Evolutionary conservation across 495 filamentous ascomycete genomes (phyloP), one percentile per base, ranked within the genome.

Genomic region (Neurospora sp.): DNA sequence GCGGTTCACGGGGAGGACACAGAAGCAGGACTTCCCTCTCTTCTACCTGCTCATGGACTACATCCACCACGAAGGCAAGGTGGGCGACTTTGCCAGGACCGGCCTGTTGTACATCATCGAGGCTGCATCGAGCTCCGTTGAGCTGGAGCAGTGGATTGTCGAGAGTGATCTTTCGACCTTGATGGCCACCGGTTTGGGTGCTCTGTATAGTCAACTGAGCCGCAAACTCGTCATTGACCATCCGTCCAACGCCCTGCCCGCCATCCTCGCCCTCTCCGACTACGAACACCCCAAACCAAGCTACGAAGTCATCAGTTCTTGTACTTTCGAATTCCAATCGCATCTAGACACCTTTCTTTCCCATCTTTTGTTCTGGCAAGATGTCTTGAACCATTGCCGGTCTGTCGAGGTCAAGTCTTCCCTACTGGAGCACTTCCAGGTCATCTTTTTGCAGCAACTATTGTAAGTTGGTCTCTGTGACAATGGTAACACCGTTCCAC

Each of bases 21-120:
- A 96, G 74, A 97, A 94, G 80, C 92, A 95, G 76, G 94, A 96
- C 75, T 98, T 99, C 77, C 96, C 96, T 1, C 78, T 99, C 31
- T 98, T 98, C 83, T 98, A 98, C 80, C 83, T 97, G 40, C 85
- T 98, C 72, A 91, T 99, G 70, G 94, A 98, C 78, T 96, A 97
- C 81, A 94, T 99, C 40, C 94, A 99, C 78, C 91, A 95, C 73
- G 94, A 97, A 72, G 94, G 94, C 65, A 89, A 92, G 40, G 90
- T 94, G 22, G 96, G 96, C 31, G 96, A 99, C 80, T 99, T 99
- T 83, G 95, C 96, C n/a, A 87, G 96, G 69, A 99, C 95, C 0
- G 96, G 96, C 0, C 81, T 99, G 69, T 87, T 99, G 8, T 98
- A 99, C 79, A 90, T 99, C 72, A 96, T 98, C 74, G 96, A 98